These are phyloP conservation scores for Isabelozyma gotoi DNA, from an alignment of 805 yeast species.

Conservation along the genomic window DNA sequence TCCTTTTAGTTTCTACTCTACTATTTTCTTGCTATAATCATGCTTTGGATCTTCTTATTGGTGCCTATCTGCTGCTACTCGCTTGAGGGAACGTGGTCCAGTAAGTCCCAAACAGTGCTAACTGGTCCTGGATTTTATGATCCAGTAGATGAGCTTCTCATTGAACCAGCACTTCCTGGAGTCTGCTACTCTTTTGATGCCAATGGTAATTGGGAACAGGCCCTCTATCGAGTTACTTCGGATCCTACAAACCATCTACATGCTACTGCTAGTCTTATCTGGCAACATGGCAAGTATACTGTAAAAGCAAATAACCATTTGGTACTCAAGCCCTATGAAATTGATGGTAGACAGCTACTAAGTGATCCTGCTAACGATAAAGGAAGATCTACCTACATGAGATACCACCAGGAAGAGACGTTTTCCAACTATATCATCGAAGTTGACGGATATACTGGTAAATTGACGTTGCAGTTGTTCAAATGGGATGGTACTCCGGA, in stretches of 20 bases:
- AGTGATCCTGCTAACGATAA: conserved; percentile 18
- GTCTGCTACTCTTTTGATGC: conserved; percentile 17
- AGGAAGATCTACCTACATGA: conserved; percentile 13
- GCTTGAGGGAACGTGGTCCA: conserved; percentile 20
- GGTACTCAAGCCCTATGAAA: conserved; percentile 10
- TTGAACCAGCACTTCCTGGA: conserved; percentile 20
- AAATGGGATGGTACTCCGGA: conserved; percentile 14
- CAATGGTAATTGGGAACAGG: conserved; percentile 20
- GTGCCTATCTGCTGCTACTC: neutral
- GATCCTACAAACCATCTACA: conserved; percentile 16
- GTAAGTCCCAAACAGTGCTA: conserved; percentile 15
- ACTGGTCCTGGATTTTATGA: conserved; percentile 18
- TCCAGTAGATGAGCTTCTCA: conserved; percentile 15
- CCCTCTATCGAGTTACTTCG: conserved; percentile 15
- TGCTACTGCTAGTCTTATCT: conserved; percentile 15
- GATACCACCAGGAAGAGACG: conserved; percentile 14
- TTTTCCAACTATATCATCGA: conserved; percentile 13
- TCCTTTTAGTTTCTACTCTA: too few relatives aligned
- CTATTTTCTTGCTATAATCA: neutral
- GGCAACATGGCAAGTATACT: conserved; percentile 20
- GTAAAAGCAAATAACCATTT: conserved; percentile 3
- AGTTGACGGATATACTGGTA: conserved; percentile 14
- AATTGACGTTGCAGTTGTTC: conserved; percentile 13
- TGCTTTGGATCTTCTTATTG: neutral
- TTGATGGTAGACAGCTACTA: conserved; percentile 19